Conservation (phyloP, 139 green algal species). For the Diplosphaera chodatii region DNA sequence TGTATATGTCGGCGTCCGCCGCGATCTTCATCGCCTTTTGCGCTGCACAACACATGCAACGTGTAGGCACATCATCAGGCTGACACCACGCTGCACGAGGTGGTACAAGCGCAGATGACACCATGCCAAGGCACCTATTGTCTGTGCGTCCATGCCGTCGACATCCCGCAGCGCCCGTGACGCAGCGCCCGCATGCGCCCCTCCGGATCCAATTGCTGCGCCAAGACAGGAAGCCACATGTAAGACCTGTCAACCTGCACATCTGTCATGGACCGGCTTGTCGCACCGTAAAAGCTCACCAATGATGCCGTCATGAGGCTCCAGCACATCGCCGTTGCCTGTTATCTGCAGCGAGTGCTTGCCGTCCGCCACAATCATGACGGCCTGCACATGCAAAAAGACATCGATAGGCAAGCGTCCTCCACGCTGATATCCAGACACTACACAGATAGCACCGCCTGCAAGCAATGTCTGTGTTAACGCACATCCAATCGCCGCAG, state of each 20-base stretch:
- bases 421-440: too few relatives aligned
- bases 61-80: too few relatives aligned
- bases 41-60: slow-evolving; percentile 26
- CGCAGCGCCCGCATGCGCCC: slow-evolving; percentile 66
- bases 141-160: slow-evolving; percentile 45
- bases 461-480: too few relatives aligned
- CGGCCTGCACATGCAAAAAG: slow-evolving; percentile 40
- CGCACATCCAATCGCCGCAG: slow-evolving; percentile 79
- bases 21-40: slow-evolving; percentile 86
- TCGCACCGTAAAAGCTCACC: slow-evolving; percentile 11
- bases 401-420: too few relatives aligned
- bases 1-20: slow-evolving; percentile 90
- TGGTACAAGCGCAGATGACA: too few relatives aligned
- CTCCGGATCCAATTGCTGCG: slow-evolving; percentile 73
- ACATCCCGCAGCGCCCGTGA: slow-evolving; percentile 71
- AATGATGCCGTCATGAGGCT: slow-evolving; percentile 82
- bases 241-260: too few relatives aligned
- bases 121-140: too few relatives aligned
- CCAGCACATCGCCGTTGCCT: slow-evolving; percentile 86
- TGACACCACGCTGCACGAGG: too few relatives aligned
- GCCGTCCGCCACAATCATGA: slow-evolving; percentile 78
- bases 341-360: slow-evolving; percentile 71
- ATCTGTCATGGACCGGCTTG: too few relatives aligned
- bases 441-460: too few relatives aligned
- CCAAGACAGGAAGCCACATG: too few relatives aligned